phyloP scores from a whole-genome alignment of 345 rosid species.

The Triadica sebifera region DNA sequence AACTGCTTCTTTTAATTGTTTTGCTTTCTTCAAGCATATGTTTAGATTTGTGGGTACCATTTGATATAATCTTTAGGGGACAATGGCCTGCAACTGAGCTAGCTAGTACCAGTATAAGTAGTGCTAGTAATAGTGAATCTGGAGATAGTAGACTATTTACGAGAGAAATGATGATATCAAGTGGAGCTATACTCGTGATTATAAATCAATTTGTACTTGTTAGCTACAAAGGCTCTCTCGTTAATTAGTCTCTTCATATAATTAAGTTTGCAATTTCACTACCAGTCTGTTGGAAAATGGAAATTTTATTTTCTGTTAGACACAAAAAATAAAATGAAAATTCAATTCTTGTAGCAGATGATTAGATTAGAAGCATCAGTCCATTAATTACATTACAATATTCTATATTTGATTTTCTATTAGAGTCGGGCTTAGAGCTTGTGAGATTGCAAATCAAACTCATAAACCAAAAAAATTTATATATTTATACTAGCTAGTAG shows the following conservation, averaged over 20 bases:
- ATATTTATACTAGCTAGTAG: no score
- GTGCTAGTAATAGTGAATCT: constrained; percentile 4
- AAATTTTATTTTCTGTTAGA: background rate
- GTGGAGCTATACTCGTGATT: constrained; percentile 1
- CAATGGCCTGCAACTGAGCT: background rate
- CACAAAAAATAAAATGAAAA: background rate
- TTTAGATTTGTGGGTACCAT: constrained; percentile 31
- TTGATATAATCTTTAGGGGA: constrained; percentile 17
- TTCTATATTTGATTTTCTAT: no score
- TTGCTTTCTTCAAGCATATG: constrained; percentile 18
- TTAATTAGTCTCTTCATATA: background rate
- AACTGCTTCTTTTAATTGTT: constrained; percentile 1
- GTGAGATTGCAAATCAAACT: no score
- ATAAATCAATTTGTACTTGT: background rate
- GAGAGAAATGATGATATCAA: background rate
- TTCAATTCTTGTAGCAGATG: background rate
- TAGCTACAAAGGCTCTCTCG: no score
- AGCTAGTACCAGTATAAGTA: background rate
- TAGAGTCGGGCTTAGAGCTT: no score
- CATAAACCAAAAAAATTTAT: no score
- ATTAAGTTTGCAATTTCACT: background rate
- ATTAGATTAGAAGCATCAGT: background rate
- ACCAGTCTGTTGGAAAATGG: background rate
- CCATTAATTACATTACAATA: no score
- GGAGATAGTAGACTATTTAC: background rate